Conservation (phyloP, 1,284 basidiomycete genomes). For the Ustilago nuda region DNA sequence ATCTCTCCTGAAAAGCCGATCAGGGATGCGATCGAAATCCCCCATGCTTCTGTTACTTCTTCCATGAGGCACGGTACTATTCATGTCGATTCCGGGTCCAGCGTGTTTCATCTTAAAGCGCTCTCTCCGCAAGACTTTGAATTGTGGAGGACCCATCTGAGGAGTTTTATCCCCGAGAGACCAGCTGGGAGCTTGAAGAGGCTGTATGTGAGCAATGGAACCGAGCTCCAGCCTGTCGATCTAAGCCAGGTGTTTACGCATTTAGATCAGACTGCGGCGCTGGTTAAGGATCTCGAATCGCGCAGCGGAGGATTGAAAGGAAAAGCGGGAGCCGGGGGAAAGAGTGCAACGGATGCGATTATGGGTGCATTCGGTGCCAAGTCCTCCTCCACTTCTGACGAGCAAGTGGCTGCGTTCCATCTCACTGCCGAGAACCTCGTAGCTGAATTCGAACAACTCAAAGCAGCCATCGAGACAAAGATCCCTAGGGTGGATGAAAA, state of each 20-base stretch:
- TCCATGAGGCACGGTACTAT: conserved; percentile 66
- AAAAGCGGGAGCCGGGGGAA: conserved; percentile 10
- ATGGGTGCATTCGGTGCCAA: conserved; percentile 45
- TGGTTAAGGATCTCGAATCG: conserved; percentile 44
- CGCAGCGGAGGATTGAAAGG: conserved; percentile 22
- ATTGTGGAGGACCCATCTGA: conserved; percentile 59
- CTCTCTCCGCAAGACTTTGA: conserved; percentile 64
- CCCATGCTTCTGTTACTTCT: conserved; percentile 65
- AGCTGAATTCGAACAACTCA: conserved; percentile 59
- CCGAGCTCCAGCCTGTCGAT: conserved; percentile 56
- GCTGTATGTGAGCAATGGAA: conserved; percentile 53
- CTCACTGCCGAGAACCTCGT: conserved; percentile 46
- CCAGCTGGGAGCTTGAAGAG: conserved; percentile 37
- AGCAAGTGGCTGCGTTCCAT: conserved; percentile 44
- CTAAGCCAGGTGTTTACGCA: conserved; percentile 50
- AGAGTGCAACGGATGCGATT: conserved; percentile 27
- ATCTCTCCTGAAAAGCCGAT: conserved; percentile 59
- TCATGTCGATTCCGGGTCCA: conserved; percentile 66
- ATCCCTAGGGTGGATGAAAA: conserved; percentile 45
- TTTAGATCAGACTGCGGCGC: conserved; percentile 51
- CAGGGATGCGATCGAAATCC: conserved; percentile 66
- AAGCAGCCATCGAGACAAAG: conserved; percentile 48
- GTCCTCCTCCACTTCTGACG: conserved; percentile 12
- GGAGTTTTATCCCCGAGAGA: conserved; percentile 62
- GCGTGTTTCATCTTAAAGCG: conserved; percentile 67